A percentile compares a stretch with the other conserved stretches of the same genome.
Evolutionary conservation across 257 asterid genomes (phyloP).

Genomic region (Capsicum chinense): DNA sequence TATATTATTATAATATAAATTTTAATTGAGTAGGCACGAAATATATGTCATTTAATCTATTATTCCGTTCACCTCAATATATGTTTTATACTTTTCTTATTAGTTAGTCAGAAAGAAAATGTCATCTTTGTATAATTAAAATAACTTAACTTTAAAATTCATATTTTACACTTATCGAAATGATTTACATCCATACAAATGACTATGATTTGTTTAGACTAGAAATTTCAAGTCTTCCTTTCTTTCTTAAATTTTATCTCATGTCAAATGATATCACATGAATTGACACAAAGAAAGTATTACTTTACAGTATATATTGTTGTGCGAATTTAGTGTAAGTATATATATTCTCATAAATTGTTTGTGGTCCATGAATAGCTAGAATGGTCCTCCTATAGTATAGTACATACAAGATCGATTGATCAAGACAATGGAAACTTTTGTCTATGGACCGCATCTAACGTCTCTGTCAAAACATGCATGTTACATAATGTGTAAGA

Average conservation of each 20-base stretch:
- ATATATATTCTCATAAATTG: too few species aligned
- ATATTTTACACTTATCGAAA: not conserved
- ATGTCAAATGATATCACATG: too few species aligned
- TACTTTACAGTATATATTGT: not conserved
- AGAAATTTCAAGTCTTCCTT: not conserved
- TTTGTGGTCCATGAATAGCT: slow-evolving; percentile 22
- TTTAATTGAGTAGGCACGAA: not conserved
- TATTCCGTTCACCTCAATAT: too few species aligned
- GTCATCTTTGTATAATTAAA: not conserved
- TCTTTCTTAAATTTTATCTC: not conserved
- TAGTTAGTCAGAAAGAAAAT: not conserved
- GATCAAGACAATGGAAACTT: not conserved
- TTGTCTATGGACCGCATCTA: slow-evolving; percentile 24
- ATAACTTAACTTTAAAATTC: not conserved
- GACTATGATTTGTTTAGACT: not conserved
- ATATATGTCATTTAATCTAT: not conserved
- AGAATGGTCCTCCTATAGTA: slow-evolving; percentile 15
- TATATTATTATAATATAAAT: not conserved
- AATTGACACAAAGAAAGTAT: too few species aligned
- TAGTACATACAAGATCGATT: not conserved
- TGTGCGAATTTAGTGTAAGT: too few species aligned
- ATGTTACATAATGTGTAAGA: not conserved
- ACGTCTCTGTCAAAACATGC: not conserved
- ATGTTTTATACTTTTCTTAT: not conserved
- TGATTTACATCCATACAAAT: not conserved